Evolutionary conservation across 805 yeast species (phyloP).

Genomic region (Teunomyces atbi): DNA sequence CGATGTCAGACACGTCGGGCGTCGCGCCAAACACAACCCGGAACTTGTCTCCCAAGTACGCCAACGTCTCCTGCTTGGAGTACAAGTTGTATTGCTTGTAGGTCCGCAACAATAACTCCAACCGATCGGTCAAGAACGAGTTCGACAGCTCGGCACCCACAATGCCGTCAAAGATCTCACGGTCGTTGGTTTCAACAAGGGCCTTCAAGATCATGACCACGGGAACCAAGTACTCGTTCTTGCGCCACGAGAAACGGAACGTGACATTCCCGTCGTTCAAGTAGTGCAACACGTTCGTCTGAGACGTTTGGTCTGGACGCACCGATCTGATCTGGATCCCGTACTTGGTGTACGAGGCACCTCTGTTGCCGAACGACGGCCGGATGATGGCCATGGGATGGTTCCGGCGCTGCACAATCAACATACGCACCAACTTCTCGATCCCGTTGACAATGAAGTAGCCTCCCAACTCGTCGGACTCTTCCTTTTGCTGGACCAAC

Average conservation of each 20-base stretch:
- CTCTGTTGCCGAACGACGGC: conserved; percentile 92
- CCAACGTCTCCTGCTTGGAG: conserved; percentile 84
- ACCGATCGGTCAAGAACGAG: conserved; percentile 96
- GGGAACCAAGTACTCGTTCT: conserved; percentile 92
- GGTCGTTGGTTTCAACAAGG: conserved; percentile 82
- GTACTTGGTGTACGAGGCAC: conserved; percentile 79
- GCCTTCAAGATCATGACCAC: conserved; percentile 92
- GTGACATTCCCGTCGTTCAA: conserved; percentile 94
- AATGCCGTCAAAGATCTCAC: conserved; percentile 94
- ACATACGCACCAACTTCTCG: conserved; percentile 94
- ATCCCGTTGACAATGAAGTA: conserved; percentile 95
- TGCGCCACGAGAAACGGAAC: conserved; percentile 95
- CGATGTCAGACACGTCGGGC: conserved; percentile 82
- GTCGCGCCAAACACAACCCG: conserved; percentile 89
- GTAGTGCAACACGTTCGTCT: conserved; percentile 95
- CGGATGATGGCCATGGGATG: conserved; percentile 98
- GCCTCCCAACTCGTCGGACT: conserved; percentile 94
- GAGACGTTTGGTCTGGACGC: conserved; percentile 96
- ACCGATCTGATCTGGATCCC: conserved; percentile 95
- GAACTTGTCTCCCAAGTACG: conserved; percentile 93
- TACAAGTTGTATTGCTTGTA: conserved; percentile 78
- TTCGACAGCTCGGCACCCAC: conserved; percentile 84
- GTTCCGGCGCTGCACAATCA: conserved; percentile 95
- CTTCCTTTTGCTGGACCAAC: conserved; percentile 77
- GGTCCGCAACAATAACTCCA: conserved; percentile 86